Evolutionary conservation across 106 monocot species (phyloP), one percentile per base, ranked within the genome.

Genomic region (Xerophyta viscosa): DNA sequence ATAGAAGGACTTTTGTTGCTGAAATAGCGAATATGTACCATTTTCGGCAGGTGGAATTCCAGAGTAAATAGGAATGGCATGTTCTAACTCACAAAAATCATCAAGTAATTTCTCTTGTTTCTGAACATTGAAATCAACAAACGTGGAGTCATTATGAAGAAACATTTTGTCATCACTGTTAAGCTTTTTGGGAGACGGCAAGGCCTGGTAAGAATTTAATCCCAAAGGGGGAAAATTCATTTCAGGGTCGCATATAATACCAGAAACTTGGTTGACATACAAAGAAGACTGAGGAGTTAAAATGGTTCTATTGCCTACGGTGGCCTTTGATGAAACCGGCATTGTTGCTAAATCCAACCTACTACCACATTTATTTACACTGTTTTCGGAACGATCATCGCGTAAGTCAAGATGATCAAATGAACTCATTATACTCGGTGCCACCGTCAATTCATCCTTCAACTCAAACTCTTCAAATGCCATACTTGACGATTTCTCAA

Each of bases 1-100:
- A 50, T 26, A 14, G 14, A 50, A 3, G 25, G 24, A 27, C 13
- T 50, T 26, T 50, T 50, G 24, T 26, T 50, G 50, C 26, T 50
- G 50, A n/a, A 50, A 25, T 50, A 27, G 14, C 13, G 50, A n/a
- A 50, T 5, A 6, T 50, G 50, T 50, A 14, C n/a, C 50, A 50
- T 8, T 9, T 3, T 50, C 13, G 10, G 27, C 0, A 27, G 50
- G 27, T 27, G 27, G 12, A 10, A 27, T n/a, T 5, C 24, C 50
- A 50, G 50, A 1, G 27, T 50, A 50, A 2, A 10, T 14, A 3
- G 50, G 20, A 26, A 50, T 11, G n/a, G 5, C 14, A 26, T 26
- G 50, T 50, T 27, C 27, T 2, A 1, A 21, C 6, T 26, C 50
- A 24, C n/a, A 9, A 50, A 26, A 50, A 26, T 26, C 50, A 10